Base-by-base conservation (phyloP, 352 stramenopile genomes). In the Phytophthora multivora region DNA sequence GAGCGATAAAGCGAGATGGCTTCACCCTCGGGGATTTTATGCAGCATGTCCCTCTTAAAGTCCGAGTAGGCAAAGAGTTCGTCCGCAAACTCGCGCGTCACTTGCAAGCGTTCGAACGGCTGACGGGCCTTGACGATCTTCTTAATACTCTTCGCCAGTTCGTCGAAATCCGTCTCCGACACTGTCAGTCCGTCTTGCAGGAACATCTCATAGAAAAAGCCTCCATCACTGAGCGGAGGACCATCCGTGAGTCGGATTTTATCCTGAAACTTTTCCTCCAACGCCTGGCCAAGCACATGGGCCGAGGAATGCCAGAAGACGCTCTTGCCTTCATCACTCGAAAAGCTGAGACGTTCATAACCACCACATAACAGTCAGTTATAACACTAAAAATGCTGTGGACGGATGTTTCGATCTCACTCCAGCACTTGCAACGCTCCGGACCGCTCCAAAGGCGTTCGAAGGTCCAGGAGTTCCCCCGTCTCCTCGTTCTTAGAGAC, bases 221-320 rank as follows among this genome's bases (percentile, higher is more conserved):
- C 98, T 59, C 96, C 94, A 43, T 98, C 91, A 21, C 57, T 73
- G n/a, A 99, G 69, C 25, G 97, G 81, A 15, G 98, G 98, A 28
- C 98, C 98, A 66, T 93, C 84, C 30, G 67, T 85, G 6, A 99
- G 96, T 21, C 94, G 98, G 26, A 99, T 89, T 56, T 99, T 93
- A 47, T 91, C 92, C 40, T 96, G 90, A 77, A 98, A 99, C 65
- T 98, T 91, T 48, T 95, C 81, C 68, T 99, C 98, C 35, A 99
- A 86, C 13, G 97, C 97, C 75, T 99, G 94, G 21, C 98, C 98
- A 40, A 99, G 83, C n/a, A 99, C 95, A 71, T 99, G 98, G 1
- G 97, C 97, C 1, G 92, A 98, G n/a, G 96, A 99, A 75, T 99
- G 98, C 98, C 98, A 99, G 69, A 99, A 98, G 4, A 98, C 76